Percentiles rank a stretch among this genome's conserved stretches.
Conservation (phyloP, 805 yeast genomes). For the Yamadazyma paraphyllophila region DNA sequence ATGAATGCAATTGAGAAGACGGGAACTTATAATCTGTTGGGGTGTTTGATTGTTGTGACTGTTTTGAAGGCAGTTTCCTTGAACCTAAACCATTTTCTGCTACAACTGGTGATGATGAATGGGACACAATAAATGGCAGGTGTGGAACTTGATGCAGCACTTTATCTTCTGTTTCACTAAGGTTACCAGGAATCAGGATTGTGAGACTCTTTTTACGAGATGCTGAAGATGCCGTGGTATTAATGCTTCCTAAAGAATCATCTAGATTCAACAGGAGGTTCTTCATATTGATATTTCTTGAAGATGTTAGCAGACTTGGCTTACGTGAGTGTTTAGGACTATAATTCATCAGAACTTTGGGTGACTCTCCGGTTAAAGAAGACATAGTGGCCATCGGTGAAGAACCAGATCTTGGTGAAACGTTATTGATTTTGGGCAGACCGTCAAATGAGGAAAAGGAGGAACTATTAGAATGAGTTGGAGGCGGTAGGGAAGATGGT, state of each 20-base stretch:
- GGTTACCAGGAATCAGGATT: conserved; percentile 5
- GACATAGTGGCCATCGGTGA: neutral
- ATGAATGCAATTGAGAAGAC: neutral
- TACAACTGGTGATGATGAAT: neutral
- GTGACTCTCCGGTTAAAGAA: neutral
- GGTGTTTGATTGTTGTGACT: conserved; percentile 2
- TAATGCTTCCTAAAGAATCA: conserved; percentile 1
- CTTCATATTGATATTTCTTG: conserved; percentile 34
- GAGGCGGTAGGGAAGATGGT: neutral
- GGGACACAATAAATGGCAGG: neutral
- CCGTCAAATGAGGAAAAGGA: neutral
- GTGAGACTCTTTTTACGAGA: conserved; percentile 12
- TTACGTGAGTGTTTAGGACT: conserved; percentile 38
- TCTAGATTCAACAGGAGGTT: conserved; percentile 32
- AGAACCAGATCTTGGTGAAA: neutral
- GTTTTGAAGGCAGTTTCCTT: conserved; percentile 1
- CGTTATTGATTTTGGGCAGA: neutral
- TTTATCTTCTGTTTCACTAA: neutral
- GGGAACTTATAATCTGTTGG: conserved; percentile 11
- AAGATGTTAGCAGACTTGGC: conserved; percentile 26
- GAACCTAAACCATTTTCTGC: neutral
- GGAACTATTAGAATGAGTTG: conserved; percentile 3
- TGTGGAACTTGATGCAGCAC: neutral
- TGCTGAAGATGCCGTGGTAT: neutral
- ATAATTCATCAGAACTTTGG: conserved; percentile 25